Evolutionary conservation across 345 rosid species (phyloP).

Genomic region (Lumnitzera racemosa): DNA sequence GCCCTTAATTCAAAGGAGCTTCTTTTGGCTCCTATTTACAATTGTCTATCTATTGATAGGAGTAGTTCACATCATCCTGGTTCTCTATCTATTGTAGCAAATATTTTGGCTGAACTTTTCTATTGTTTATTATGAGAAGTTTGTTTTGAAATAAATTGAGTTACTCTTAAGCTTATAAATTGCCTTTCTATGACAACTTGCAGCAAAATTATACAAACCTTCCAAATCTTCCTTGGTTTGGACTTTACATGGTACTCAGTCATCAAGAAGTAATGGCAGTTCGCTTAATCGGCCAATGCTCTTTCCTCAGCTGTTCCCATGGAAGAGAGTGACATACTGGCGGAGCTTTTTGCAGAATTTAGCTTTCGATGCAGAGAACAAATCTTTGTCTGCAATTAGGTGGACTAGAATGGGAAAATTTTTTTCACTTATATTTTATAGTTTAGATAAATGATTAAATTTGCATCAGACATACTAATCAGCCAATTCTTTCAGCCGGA

Average conservation of each 20-base stretch:
- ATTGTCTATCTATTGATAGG: no score
- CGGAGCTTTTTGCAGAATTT: conserved; percentile 40
- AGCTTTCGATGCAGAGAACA: conserved; percentile 24
- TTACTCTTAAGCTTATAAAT: not conserved
- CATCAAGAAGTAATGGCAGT: conserved; percentile 23
- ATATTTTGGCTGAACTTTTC: not conserved
- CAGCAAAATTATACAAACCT: conserved; percentile 34
- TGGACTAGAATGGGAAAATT: conserved; percentile 17
- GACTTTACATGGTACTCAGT: conserved; percentile 44
- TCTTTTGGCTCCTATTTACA: no score
- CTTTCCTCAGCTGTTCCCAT: conserved; percentile 71
- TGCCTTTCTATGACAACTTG: conserved; percentile 34
- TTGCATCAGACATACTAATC: conserved; percentile 14
- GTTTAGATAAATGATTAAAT: conserved; percentile 6
- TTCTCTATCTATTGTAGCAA: no score
- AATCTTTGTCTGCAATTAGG: conserved; percentile 58
- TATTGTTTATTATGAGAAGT: not conserved
- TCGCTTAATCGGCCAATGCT: conserved; percentile 37
- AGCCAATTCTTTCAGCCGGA: conserved; percentile 38
- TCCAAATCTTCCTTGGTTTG: conserved; percentile 70
- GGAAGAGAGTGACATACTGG: conserved; percentile 78
- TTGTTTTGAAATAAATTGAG: not conserved
- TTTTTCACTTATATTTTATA: conserved; percentile 21
- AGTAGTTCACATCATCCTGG: no score
- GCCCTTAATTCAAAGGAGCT: no score